A percentile compares a stretch with the other conserved stretches of the same genome.
Evolutionary conservation across 257 asterid species (phyloP).

Genomic region (Fraxinus americana): DNA sequence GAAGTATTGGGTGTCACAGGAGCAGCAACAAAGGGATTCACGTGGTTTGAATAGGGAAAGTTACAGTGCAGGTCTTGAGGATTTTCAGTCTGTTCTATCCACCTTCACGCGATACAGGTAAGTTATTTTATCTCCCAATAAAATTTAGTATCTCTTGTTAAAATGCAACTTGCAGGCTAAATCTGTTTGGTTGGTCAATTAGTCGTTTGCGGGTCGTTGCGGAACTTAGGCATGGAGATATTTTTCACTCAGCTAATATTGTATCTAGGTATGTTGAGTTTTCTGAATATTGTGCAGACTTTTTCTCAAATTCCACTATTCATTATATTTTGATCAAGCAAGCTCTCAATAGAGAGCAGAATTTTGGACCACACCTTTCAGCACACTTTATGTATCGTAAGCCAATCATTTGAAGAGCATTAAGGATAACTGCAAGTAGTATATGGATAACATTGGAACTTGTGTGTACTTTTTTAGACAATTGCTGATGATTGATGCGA

Average conservation of each 20-base stretch:
- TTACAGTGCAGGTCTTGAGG: slow-evolving; percentile 60
- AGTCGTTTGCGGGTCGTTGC: slow-evolving; percentile 50
- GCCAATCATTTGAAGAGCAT: slow-evolving; percentile 2
- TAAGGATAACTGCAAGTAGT: background rate
- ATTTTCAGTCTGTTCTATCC: slow-evolving; percentile 43
- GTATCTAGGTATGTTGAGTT: slow-evolving; percentile 37
- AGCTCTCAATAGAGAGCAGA: background rate
- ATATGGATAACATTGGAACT: background rate
- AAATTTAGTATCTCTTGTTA: background rate
- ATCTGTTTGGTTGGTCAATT: slow-evolving; percentile 9
- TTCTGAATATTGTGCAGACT: slow-evolving; percentile 2
- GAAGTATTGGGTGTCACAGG: slow-evolving; percentile 51
- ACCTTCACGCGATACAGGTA: slow-evolving; percentile 41
- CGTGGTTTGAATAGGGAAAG: slow-evolving; percentile 50
- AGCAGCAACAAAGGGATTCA: slow-evolving; percentile 44
- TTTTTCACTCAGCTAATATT: slow-evolving; percentile 45
- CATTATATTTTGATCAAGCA: background rate
- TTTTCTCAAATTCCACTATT: background rate
- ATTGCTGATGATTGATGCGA: background rate
- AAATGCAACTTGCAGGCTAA: slow-evolving; percentile 6
- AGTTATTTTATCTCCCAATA: background rate
- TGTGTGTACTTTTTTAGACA: background rate
- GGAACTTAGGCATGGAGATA: slow-evolving; percentile 47
- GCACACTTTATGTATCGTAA: background rate
- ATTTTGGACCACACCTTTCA: slow-evolving; percentile 2